A percentile compares a stretch with the other conserved stretches of the same genome.
phyloP scores from a whole-genome alignment of 2,329 filamentous ascomycete species.

The Gnomoniopsis smithogilvyi region DNA sequence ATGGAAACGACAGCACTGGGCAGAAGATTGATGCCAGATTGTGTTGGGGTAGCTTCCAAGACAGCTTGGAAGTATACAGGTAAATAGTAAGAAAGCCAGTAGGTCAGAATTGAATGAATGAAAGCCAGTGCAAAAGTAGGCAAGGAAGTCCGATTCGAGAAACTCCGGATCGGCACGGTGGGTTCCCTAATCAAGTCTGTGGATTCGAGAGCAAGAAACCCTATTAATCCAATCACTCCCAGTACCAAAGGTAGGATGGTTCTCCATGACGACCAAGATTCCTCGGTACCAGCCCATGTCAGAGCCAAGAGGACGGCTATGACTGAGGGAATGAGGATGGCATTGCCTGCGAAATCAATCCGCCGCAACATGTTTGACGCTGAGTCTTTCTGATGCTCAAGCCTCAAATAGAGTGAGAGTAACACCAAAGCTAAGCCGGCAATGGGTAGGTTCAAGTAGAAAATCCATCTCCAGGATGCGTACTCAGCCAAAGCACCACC shows the following conservation, averaged over 20 bases:
- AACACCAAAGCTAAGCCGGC: constrained; percentile 20
- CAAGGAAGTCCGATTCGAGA: constrained; percentile 6
- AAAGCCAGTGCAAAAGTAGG: background rate
- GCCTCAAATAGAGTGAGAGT: constrained; percentile 27
- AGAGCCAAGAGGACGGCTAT: constrained; percentile 19
- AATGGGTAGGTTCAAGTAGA: constrained; percentile 25
- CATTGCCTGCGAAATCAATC: constrained; percentile 20
- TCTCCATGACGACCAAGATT: constrained; percentile 17
- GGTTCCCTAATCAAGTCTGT: constrained; percentile 22
- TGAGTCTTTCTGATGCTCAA: constrained; percentile 15
- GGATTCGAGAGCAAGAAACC: constrained; percentile 31
- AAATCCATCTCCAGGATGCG: constrained; percentile 29
- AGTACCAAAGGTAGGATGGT: constrained; percentile 35
- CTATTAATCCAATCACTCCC: constrained; percentile 31
- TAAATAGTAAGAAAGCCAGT: background rate
- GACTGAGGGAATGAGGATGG: constrained; percentile 17
- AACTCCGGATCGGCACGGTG: constrained; percentile 26
- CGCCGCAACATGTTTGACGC: background rate
- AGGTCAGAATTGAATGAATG: background rate
- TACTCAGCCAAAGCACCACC: constrained; percentile 28
- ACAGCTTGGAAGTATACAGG: constrained; percentile 6
- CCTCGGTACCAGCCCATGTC: constrained; percentile 19
- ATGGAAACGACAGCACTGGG: constrained; percentile 18
- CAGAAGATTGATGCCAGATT: background rate
- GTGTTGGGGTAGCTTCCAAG: background rate